A percentile compares a stretch with the other conserved stretches of the same genome.
These are phyloP conservation scores for Uromyces viciae-fabae DNA, from an alignment of 1,284 basidiomycete species.

Conservation along the genomic window DNA sequence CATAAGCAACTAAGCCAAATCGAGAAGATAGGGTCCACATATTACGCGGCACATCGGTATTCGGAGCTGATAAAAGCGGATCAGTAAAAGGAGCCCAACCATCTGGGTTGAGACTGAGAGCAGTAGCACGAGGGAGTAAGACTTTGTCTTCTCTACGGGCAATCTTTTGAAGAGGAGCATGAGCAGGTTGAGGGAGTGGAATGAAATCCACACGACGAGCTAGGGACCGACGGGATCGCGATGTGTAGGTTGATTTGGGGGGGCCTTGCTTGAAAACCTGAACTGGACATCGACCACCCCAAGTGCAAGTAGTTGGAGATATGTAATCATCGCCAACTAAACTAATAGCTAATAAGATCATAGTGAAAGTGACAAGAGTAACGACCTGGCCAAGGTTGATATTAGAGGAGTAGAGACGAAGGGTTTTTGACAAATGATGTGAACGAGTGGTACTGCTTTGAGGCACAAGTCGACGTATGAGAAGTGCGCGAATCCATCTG, in stretches of 20 bases:
- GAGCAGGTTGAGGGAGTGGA: background rate
- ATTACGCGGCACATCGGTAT: conserved; percentile 67
- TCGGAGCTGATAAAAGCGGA: conserved; percentile 55
- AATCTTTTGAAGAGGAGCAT: conserved; percentile 44
- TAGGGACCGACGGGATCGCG: background rate
- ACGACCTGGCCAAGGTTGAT: conserved; percentile 31
- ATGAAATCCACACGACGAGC: background rate
- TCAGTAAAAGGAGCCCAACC: conserved; percentile 49
- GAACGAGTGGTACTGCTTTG: background rate
- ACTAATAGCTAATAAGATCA: conserved; percentile 48
- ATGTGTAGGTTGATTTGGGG: conserved; percentile 29
- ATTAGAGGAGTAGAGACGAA: conserved; percentile 27
- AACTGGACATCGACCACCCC: conserved; percentile 46
- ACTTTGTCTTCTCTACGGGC: background rate
- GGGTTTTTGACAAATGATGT: background rate
- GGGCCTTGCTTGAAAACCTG: conserved; percentile 43
- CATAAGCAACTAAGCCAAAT: conserved; percentile 72
- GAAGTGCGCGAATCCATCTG: conserved; percentile 8
- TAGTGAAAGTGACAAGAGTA: conserved; percentile 59
- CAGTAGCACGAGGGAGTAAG: conserved; percentile 36
- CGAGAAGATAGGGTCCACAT: conserved; percentile 74
- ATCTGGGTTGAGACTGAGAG: conserved; percentile 51
- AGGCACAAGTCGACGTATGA: conserved; percentile 15
- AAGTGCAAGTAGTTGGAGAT: conserved; percentile 59
- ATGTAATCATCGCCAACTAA: conserved; percentile 72